Percentiles rank a stretch among this genome's conserved stretches.
Conservation (phyloP, 352 stramenopile species). For the Hyphochytrium catenoides region DNA sequence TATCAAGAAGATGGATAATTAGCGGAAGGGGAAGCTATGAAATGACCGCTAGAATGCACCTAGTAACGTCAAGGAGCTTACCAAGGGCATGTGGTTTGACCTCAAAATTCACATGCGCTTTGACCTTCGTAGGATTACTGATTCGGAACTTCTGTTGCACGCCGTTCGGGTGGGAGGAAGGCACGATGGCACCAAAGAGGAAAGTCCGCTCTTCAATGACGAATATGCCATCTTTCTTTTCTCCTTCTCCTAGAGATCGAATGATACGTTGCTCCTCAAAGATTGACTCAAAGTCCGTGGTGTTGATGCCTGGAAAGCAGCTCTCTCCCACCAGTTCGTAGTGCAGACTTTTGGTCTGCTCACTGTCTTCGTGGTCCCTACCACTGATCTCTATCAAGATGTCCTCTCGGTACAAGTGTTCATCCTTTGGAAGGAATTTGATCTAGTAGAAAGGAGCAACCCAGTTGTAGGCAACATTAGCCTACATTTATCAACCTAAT, state of each 20-base stretch:
- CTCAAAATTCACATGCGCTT: slow-evolving; percentile 54
- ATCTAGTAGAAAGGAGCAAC: too few species aligned
- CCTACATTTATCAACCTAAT: too few species aligned
- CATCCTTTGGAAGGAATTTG: slow-evolving; percentile 53
- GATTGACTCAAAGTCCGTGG: slow-evolving; percentile 58
- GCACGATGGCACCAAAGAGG: slow-evolving; percentile 57
- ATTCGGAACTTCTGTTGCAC: slow-evolving; percentile 78
- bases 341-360: slow-evolving; percentile 17
- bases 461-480: too few species aligned
- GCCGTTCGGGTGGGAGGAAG: slow-evolving; percentile 30
- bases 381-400: slow-evolving; percentile 47
- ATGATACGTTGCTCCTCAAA: slow-evolving; percentile 82
- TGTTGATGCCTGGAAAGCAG: slow-evolving; percentile 74
- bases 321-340: slow-evolving; percentile 76
- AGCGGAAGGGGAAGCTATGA: too few species aligned
- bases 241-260: slow-evolving; percentile 7
- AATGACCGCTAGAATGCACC: too few species aligned
- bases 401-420: slow-evolving; percentile 32
- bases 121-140: slow-evolving; percentile 81
- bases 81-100: slow-evolving; percentile 12
- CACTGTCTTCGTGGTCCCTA: slow-evolving; percentile 20
- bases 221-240: slow-evolving; percentile 26
- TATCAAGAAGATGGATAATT: too few species aligned
- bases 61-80: background rate
- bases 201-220: slow-evolving; percentile 59